Conservation (phyloP, 2,329 filamentous ascomycete species). For the Fusarium proliferatum region DNA sequence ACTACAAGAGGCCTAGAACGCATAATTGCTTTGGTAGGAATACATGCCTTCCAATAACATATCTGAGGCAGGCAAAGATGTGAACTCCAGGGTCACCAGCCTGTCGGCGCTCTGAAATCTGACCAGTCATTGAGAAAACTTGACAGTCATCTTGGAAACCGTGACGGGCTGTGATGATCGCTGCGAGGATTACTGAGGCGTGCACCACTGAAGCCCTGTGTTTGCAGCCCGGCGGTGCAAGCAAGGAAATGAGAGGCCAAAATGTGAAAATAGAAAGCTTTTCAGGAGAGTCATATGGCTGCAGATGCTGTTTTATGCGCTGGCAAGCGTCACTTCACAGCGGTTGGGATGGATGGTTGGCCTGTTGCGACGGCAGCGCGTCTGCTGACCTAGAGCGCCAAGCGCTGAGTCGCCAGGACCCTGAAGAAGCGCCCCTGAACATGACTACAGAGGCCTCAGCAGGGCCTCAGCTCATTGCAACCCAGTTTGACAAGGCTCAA, state of each 20-base stretch:
- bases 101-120: constrained; percentile 19
- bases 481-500: constrained; percentile 29
- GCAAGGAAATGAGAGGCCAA: constrained; percentile 33
- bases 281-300: constrained; percentile 39
- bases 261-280: constrained; percentile 25
- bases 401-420: constrained; percentile 40
- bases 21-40: background rate
- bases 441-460: constrained; percentile 41
- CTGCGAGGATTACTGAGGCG: constrained; percentile 11
- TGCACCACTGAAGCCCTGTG: constrained; percentile 4
- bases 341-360: constrained; percentile 24
- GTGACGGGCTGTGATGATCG: constrained; percentile 32
- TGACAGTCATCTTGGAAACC: constrained; percentile 24
- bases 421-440: constrained; percentile 35
- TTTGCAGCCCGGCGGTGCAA: constrained; percentile 9
- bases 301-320: constrained; percentile 43
- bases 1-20: background rate
- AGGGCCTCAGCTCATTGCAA: constrained; percentile 25
- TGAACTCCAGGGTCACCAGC: constrained; percentile 16
- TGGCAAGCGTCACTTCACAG: constrained; percentile 36
- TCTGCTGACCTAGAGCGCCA: constrained; percentile 39
- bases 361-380: constrained; percentile 33
- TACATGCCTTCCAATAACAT: background rate
- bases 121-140: constrained; percentile 39
- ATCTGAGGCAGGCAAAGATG: constrained; percentile 19